These are phyloP conservation scores for Caryopteris hybrid DNA, from an alignment of 305 asterid genomes.

Conservation along the genomic window DNA sequence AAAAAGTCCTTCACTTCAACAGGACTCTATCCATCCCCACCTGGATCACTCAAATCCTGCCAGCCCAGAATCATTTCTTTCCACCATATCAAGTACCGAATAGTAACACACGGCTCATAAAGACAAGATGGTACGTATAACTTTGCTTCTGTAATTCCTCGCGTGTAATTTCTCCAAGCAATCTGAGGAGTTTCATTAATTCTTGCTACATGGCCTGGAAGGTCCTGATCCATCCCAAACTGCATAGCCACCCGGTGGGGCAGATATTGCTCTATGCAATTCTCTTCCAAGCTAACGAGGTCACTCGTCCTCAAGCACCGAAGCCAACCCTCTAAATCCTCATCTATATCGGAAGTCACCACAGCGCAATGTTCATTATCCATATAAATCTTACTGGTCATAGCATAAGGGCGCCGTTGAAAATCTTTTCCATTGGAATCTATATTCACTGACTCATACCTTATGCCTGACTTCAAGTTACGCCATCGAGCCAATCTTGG, in stretches of 20 bases:
- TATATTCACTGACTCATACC: neutral
- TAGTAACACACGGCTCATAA: neutral
- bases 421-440: constrained; percentile 15
- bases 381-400: no score
- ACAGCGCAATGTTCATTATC: no score
- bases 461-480: neutral
- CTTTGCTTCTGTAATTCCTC: no score
- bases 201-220: constrained; percentile 27
- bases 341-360: neutral
- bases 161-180: no score
- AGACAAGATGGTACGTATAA: neutral
- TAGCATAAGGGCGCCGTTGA: constrained; percentile 37
- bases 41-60: constrained; percentile 28
- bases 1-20: no score
- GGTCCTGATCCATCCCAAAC: constrained; percentile 52
- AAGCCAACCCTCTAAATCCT: constrained; percentile 15
- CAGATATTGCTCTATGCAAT: constrained; percentile 34
- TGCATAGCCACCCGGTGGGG: constrained; percentile 53
- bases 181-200: constrained; percentile 1
- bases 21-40: constrained; percentile 13
- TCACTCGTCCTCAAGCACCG: constrained; percentile 34
- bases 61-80: no score
- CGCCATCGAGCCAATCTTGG: constrained; percentile 34
- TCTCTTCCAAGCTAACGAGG: constrained; percentile 27
- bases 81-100: neutral